These are phyloP conservation scores for Boeremia exigua DNA, from an alignment of 2,329 filamentous ascomycete species.

Conservation along the genomic window DNA sequence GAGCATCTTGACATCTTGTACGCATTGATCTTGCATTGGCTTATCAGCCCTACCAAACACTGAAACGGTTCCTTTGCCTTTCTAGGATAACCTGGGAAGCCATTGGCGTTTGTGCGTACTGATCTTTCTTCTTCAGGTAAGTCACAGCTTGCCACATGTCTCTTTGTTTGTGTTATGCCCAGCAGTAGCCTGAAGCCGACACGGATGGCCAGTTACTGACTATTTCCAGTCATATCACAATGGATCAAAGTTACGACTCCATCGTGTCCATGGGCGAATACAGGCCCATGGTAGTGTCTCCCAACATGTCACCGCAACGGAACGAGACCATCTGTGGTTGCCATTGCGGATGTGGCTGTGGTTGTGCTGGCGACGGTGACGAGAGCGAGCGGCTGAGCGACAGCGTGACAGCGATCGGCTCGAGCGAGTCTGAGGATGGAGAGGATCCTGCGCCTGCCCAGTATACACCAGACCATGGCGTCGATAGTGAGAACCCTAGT, in stretches of 20 bases:
- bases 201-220: neutral
- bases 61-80: neutral
- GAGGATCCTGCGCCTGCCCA: neutral
- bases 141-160: neutral
- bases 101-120: neutral
- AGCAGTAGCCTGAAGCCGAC: no score
- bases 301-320: slow-evolving; percentile 27
- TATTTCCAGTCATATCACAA: neutral
- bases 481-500: neutral
- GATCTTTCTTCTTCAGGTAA: neutral
- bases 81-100: neutral
- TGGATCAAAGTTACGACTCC: slow-evolving; percentile 8
- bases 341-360: slow-evolving; percentile 31
- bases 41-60: neutral
- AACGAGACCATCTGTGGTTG: slow-evolving; percentile 33
- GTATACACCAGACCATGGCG: neutral
- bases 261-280: slow-evolving; percentile 2
- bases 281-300: slow-evolving; percentile 12
- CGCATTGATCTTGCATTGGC: neutral
- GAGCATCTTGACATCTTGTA: neutral
- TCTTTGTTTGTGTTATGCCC: no score
- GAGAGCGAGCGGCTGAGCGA: slow-evolving; percentile 2
- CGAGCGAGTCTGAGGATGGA: neutral
- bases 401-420: slow-evolving; percentile 9
- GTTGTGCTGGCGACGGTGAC: slow-evolving; percentile 14